Evolutionary conservation across 2,329 filamentous ascomycete species (phyloP).

Genomic region (Scleromitrula shiraiana): DNA sequence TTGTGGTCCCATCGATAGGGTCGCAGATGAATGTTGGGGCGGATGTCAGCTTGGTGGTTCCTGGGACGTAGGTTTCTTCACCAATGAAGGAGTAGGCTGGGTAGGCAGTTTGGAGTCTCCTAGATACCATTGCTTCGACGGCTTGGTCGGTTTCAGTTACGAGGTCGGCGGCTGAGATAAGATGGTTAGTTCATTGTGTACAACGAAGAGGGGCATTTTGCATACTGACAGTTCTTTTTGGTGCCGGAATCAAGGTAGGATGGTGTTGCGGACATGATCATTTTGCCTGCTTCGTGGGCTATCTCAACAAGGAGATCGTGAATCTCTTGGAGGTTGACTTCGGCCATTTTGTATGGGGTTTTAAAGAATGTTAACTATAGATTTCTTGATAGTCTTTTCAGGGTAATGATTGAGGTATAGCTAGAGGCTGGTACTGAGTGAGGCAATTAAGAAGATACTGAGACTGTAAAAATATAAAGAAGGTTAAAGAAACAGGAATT

Average conservation of each 20-base stretch:
- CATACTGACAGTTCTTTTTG: slow-evolving; percentile 56
- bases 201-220: slow-evolving; percentile 7
- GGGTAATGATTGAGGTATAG: too few relatives aligned
- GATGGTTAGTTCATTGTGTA: background rate
- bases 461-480: too few relatives aligned
- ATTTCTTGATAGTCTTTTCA: background rate
- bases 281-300: slow-evolving; percentile 55
- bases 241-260: slow-evolving; percentile 48
- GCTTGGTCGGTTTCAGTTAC: slow-evolving; percentile 61
- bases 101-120: slow-evolving; percentile 43
- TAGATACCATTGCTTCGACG: slow-evolving; percentile 54
- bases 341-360: slow-evolving; percentile 36
- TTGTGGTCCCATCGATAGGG: slow-evolving; percentile 75
- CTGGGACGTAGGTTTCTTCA: slow-evolving; percentile 68
- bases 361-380: background rate
- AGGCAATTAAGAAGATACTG: background rate
- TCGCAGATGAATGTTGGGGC: slow-evolving; percentile 74
- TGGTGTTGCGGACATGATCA: slow-evolving; percentile 55
- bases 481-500: too few relatives aligned
- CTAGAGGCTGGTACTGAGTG: too few relatives aligned
- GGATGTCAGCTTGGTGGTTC: slow-evolving; percentile 49
- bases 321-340: slow-evolving; percentile 51
- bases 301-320: slow-evolving; percentile 52
- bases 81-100: slow-evolving; percentile 59
- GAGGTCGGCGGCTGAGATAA: slow-evolving; percentile 52